A percentile compares a stretch with the other conserved stretches of the same genome.
Conservation (phyloP, 2,329 filamentous ascomycete genomes). For the Pestalotiopsis sp. region DNA sequence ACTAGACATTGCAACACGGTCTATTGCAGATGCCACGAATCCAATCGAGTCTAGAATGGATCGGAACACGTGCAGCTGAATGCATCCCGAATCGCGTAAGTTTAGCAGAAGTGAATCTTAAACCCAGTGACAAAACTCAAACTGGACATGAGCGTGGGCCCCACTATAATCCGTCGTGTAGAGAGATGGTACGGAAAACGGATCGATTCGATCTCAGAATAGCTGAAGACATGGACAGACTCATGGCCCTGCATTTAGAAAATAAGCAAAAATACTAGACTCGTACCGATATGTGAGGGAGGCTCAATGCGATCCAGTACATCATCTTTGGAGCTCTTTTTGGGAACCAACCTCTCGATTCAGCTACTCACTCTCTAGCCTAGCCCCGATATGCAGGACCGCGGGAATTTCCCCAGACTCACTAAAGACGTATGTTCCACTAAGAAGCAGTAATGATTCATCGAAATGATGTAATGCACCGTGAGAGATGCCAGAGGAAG, state of each 20-base stretch:
- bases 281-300: no score
- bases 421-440: neutral
- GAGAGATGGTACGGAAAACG: no score
- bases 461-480: slow-evolving; percentile 9
- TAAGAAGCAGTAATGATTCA: slow-evolving; percentile 9
- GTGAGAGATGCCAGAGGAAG: neutral
- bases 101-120: neutral
- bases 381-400: neutral
- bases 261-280: no score
- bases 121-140: neutral
- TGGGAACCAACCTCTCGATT: no score
- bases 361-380: no score
- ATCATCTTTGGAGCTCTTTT: no score
- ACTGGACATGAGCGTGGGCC: neutral
- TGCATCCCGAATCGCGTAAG: neutral
- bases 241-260: no score
- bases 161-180: no score
- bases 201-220: no score
- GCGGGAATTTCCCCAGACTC: slow-evolving; percentile 1
- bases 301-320: no score
- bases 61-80: neutral
- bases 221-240: no score
- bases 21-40: neutral
- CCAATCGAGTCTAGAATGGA: neutral
- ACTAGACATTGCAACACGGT: no score